Conservation (phyloP, 2,329 filamentous ascomycete species). For the Aspergillus jensenii region DNA sequence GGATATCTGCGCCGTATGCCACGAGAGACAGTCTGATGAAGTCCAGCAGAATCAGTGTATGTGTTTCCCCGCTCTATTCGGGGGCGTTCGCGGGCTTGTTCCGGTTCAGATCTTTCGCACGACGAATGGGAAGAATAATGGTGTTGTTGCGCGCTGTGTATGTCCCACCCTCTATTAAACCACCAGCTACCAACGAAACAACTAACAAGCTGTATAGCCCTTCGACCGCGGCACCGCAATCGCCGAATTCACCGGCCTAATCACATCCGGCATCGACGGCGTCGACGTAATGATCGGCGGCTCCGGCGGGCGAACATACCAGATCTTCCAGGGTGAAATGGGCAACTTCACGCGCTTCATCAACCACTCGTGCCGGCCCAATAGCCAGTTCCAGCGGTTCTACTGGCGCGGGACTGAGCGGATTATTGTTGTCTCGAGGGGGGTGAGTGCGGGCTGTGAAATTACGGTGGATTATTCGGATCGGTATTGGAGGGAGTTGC, state of each 20-base stretch:
- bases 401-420: constrained; percentile 57
- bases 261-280: constrained; percentile 53
- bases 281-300: constrained; percentile 57
- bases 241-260: constrained; percentile 56
- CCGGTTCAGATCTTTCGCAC: constrained; percentile 57
- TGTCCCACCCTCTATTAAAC: neutral
- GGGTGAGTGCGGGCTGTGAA: constrained; percentile 54
- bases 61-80: constrained; percentile 57
- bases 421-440: constrained; percentile 57
- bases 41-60: constrained; percentile 50
- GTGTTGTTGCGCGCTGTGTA: constrained; percentile 38
- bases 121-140: constrained; percentile 55
- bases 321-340: constrained; percentile 58
- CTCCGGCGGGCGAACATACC: constrained; percentile 43
- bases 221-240: constrained; percentile 55
- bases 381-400: constrained; percentile 58
- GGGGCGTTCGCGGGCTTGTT: constrained; percentile 39
- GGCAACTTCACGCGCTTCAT: constrained; percentile 60
- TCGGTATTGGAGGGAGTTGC: constrained; percentile 57
- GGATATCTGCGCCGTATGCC: constrained; percentile 47
- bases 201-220: constrained; percentile 23
- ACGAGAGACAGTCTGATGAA: constrained; percentile 52
- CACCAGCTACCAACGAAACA: neutral
- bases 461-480: constrained; percentile 61
- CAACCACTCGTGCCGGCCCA: constrained; percentile 59